Conservation (phyloP, 129 eudicot genomes). For the Escallonia herrerae region DNA sequence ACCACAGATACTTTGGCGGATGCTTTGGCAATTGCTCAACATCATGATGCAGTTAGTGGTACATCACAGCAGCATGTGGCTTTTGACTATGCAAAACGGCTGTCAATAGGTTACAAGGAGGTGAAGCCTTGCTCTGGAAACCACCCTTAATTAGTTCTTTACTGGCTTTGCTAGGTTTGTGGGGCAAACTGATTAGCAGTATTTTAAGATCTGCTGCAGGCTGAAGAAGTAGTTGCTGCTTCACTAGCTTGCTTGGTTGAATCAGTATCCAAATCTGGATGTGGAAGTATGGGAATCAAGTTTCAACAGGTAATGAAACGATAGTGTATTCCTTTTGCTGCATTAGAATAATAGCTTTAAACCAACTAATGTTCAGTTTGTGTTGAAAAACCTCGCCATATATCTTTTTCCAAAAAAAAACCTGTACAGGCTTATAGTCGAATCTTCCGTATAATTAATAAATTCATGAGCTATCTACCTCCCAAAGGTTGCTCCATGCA, state of each 20-base stretch:
- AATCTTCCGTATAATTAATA: no score
- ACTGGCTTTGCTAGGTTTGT: background rate
- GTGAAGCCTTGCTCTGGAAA: conserved; percentile 11
- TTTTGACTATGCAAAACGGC: conserved; percentile 50
- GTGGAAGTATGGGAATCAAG: conserved; percentile 22
- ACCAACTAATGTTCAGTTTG: no score
- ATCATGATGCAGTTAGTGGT: conserved; percentile 63
- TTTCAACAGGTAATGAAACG: conserved; percentile 36
- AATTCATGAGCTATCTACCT: no score
- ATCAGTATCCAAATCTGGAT: conserved; percentile 21
- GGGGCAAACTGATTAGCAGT: background rate
- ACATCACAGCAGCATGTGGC: conserved; percentile 60
- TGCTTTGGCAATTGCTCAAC: conserved; percentile 59
- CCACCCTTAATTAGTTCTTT: no score
- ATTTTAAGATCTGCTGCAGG: conserved; percentile 19
- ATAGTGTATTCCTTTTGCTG: background rate
- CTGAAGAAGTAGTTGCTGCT: conserved; percentile 37
- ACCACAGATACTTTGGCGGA: conserved; percentile 42
- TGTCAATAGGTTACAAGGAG: conserved; percentile 47
- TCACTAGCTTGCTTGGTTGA: conserved; percentile 38
- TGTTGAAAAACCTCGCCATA: no score
- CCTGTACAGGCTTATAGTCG: no score
- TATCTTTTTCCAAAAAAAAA: no score
- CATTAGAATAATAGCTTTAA: no score
- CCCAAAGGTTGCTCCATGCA: no score